Percentiles rank a stretch among this genome's conserved stretches.
Conservation (phyloP, 1,284 basidiomycete species). For the Ganoderma meredithae region DNA sequence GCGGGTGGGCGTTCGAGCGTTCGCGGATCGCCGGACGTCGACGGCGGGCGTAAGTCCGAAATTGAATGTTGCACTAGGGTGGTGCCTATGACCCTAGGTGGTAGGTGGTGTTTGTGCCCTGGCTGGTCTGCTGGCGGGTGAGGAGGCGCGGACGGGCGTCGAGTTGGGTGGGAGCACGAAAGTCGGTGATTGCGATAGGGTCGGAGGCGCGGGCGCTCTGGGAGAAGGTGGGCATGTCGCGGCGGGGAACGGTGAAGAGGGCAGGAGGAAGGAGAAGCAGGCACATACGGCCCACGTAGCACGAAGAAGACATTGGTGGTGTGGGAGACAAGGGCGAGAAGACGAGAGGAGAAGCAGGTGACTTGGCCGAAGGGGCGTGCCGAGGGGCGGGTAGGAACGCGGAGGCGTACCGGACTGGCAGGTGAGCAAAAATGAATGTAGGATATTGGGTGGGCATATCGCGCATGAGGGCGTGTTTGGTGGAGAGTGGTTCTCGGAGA, state of each 20-base stretch:
- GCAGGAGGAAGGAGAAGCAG: constrained; percentile 7
- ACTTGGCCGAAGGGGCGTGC: constrained; percentile 6
- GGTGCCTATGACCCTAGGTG: not conserved
- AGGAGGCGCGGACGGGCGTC: not conserved
- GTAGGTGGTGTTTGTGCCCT: too few relatives aligned
- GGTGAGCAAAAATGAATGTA: constrained; percentile 4
- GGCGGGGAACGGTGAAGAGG: not conserved
- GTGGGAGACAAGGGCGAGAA: not conserved
- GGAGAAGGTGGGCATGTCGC: not conserved
- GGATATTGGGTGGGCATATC: not conserved
- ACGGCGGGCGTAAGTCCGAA: constrained; percentile 6
- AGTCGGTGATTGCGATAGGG: constrained; percentile 2
- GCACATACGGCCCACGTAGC: constrained; percentile 1
- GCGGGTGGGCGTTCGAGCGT: not conserved
- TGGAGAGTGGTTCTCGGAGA: constrained; percentile 11
- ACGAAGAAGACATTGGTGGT: constrained; percentile 3
- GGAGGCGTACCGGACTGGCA: constrained; percentile 7
- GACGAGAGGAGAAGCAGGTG: constrained; percentile 2
- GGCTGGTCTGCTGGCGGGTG: not conserved
- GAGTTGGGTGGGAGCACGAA: not conserved
- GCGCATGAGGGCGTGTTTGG: constrained; percentile 7
- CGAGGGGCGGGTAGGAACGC: constrained; percentile 4
- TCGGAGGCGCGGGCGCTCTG: not conserved
- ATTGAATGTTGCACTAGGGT: not conserved
- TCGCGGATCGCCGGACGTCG: constrained; percentile 3